These are phyloP conservation scores for Fusarium illudens DNA, from an alignment of 2,329 filamentous ascomycete genomes.

Conservation along the genomic window DNA sequence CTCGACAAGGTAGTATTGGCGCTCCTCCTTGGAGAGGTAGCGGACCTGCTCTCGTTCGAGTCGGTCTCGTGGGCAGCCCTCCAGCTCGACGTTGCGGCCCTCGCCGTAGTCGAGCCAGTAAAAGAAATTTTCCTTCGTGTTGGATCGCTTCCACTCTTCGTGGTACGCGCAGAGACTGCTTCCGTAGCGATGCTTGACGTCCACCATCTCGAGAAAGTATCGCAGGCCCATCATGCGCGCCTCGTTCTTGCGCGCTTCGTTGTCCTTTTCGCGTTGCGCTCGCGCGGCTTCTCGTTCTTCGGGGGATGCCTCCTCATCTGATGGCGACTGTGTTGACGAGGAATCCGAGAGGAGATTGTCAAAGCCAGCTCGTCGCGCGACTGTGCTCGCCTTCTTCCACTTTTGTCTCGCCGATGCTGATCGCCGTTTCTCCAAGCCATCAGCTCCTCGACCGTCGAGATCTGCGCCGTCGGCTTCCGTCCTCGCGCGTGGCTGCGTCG, in stretches of 20 bases:
- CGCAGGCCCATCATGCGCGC: slow-evolving; percentile 85
- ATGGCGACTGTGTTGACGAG: slow-evolving; percentile 42
- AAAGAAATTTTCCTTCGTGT: slow-evolving; percentile 89
- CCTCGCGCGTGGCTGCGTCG: slow-evolving; percentile 55
- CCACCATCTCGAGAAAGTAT: slow-evolving; percentile 88
- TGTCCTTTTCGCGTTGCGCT: slow-evolving; percentile 57
- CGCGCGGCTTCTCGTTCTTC: slow-evolving; percentile 51
- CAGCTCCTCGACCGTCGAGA: slow-evolving; percentile 16
- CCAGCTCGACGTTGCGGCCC: slow-evolving; percentile 74
- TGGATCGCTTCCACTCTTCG: slow-evolving; percentile 78
- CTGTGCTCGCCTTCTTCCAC: slow-evolving; percentile 78
- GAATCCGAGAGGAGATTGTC: slow-evolving; percentile 66
- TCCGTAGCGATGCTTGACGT: slow-evolving; percentile 87
- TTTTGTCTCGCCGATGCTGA: slow-evolving; percentile 65
- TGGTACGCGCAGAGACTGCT: slow-evolving; percentile 85
- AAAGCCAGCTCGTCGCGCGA: slow-evolving; percentile 75
- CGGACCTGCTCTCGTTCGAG: slow-evolving; percentile 82
- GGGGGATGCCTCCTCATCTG: slow-evolving; percentile 44
- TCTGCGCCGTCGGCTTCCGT: slow-evolving; percentile 16
- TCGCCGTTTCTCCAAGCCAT: slow-evolving; percentile 16
- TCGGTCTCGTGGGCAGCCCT: slow-evolving; percentile 75
- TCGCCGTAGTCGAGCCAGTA: slow-evolving; percentile 90
- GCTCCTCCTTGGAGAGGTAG: slow-evolving; percentile 84
- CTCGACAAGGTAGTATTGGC: slow-evolving; percentile 80
- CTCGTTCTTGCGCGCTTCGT: slow-evolving; percentile 67